These are phyloP conservation scores for Cicer yamashitae DNA, from an alignment of 306 rosid species.

Conservation along the genomic window DNA sequence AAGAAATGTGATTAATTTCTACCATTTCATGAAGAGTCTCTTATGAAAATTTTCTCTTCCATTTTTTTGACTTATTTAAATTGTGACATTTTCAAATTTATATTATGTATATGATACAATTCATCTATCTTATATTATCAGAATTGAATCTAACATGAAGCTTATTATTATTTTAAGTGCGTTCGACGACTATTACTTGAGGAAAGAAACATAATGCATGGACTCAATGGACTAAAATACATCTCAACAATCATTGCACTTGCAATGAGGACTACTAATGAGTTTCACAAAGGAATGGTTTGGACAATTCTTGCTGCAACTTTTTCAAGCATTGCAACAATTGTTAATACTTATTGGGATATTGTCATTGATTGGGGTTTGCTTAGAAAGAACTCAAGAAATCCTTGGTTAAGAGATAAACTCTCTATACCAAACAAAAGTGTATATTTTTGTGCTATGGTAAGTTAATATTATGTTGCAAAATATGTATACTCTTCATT, in stretches of 20 bases:
- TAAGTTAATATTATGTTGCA: constrained; percentile 32
- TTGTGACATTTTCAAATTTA: too few species aligned
- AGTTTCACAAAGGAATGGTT: constrained; percentile 15
- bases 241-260: constrained; percentile 43
- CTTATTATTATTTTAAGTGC: constrained; percentile 37
- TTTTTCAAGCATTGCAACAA: constrained; percentile 39
- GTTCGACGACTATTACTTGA: constrained; percentile 38
- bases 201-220: constrained; percentile 37
- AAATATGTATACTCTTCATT: not conserved
- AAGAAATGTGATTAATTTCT: too few species aligned
- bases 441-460: constrained; percentile 72
- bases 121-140: not conserved
- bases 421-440: constrained; percentile 56
- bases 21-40: too few species aligned
- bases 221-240: constrained; percentile 44
- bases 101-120: not conserved
- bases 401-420: constrained; percentile 69
- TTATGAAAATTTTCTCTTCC: too few species aligned
- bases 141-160: constrained; percentile 18
- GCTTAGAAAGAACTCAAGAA: constrained; percentile 41
- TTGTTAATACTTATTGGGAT: constrained; percentile 48
- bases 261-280: constrained; percentile 40
- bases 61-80: too few species aligned
- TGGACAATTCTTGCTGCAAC: constrained; percentile 43
- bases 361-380: constrained; percentile 47